Evolutionary conservation across 2,329 filamentous ascomycete genomes (phyloP).

Genomic region (Epichloe gansuensis): DNA sequence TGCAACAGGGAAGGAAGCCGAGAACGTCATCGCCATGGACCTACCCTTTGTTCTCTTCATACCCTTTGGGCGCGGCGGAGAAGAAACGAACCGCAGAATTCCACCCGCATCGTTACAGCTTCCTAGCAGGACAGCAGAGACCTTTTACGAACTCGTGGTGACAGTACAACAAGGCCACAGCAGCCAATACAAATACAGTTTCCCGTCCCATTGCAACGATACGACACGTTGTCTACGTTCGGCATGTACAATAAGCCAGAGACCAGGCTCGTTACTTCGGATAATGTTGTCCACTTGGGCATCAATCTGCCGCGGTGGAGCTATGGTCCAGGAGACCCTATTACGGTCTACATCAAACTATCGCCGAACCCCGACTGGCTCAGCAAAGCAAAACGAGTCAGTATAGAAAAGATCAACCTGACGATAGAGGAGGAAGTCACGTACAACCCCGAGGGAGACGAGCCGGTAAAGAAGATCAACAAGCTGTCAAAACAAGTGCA

Average conservation of each 20-base stretch:
- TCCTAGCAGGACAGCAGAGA: constrained; percentile 88
- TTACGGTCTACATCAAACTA: constrained; percentile 90
- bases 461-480: constrained; percentile 82
- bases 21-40: constrained; percentile 90
- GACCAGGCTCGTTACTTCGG: constrained; percentile 70
- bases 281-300: constrained; percentile 82
- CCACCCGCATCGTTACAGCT: constrained; percentile 87
- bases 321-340: constrained; percentile 88
- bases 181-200: constrained; percentile 80
- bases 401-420: constrained; percentile 87
- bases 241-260: constrained; percentile 99
- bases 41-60: constrained; percentile 96
- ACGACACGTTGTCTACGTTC: constrained; percentile 95
- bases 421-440: constrained; percentile 95
- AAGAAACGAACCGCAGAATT: constrained; percentile 80
- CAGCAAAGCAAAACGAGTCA: constrained; percentile 79
- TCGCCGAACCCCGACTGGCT: constrained; percentile 88
- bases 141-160: constrained; percentile 91
- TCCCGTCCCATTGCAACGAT: constrained; percentile 82
- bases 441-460: constrained; percentile 96
- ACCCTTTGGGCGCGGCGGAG: constrained; percentile 80
- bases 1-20: constrained; percentile 68
- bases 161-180: constrained; percentile 84
- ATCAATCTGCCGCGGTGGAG: constrained; percentile 93
- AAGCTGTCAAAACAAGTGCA: constrained; percentile 76